Evolutionary conservation across 139 green algal genomes (phyloP).

Genomic region (Chara braunii): DNA sequence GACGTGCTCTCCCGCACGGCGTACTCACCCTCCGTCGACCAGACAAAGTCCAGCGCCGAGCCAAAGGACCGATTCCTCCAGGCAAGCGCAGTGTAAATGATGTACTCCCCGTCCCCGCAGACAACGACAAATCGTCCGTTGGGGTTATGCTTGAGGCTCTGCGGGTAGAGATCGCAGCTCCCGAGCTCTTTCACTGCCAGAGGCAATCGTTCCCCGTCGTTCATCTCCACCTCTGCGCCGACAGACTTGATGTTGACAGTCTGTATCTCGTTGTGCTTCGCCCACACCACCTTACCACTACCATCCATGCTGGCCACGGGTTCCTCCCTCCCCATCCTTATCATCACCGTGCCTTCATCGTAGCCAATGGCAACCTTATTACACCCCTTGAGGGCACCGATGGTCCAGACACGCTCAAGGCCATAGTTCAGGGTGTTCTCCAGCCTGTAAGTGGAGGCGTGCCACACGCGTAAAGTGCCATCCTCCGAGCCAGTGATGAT

Average conservation of each 20-base stretch:
- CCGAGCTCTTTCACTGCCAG: slow-evolving; percentile 94
- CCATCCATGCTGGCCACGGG: slow-evolving; percentile 95
- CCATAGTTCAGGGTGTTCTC: slow-evolving; percentile 94
- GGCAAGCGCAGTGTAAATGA: slow-evolving; percentile 97
- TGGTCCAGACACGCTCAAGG: slow-evolving; percentile 91
- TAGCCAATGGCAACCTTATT: slow-evolving; percentile 82
- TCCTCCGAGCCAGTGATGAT: slow-evolving; percentile 94
- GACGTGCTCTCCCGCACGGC: slow-evolving; percentile 63
- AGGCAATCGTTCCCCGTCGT: slow-evolving; percentile 94
- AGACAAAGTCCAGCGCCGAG: slow-evolving; percentile 81
- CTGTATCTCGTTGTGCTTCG: slow-evolving; percentile 84
- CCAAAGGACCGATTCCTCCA: slow-evolving; percentile 99
- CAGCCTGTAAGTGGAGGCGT: slow-evolving; percentile 89
- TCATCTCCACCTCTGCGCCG: slow-evolving; percentile 40
- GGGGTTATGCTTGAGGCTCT: slow-evolving; percentile 74
- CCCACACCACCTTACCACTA: slow-evolving; percentile 91
- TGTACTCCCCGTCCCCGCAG: slow-evolving; percentile 96
- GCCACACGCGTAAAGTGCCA: slow-evolving; percentile 91
- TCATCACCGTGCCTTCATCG: slow-evolving; percentile 87
- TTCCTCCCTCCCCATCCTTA: slow-evolving; percentile 91
- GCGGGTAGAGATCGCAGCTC: slow-evolving; percentile 87
- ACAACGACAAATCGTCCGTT: slow-evolving; percentile 97
- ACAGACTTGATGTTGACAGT: slow-evolving; percentile 53
- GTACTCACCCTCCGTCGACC: slow-evolving; percentile 84
- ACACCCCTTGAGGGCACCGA: slow-evolving; percentile 74